Percentiles rank a stretch among this genome's conserved stretches.
phyloP scores from a whole-genome alignment of 306 rosid genomes.

The Begonia masoniana region DNA sequence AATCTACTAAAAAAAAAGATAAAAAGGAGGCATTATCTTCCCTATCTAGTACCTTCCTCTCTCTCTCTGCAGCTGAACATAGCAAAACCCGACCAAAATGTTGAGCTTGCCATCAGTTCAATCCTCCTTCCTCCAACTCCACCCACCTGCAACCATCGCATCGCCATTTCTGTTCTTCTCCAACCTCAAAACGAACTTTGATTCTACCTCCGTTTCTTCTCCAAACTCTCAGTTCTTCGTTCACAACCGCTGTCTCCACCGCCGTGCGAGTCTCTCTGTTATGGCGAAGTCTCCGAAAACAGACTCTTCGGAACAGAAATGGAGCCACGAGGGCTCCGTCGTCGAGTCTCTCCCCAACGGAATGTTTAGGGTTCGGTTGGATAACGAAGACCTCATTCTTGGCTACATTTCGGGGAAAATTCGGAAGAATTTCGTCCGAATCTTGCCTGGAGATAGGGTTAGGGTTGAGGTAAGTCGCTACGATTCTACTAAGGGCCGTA shows the following conservation, averaged over 20 bases:
- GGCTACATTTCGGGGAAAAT: constrained; percentile 46
- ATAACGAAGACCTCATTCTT: constrained; percentile 32
- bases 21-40: constrained; percentile 3
- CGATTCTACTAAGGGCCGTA: constrained; percentile 36
- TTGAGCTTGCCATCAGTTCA: constrained; percentile 5
- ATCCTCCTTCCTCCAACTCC: constrained; percentile 4
- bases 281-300: constrained; percentile 21
- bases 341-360: constrained; percentile 45
- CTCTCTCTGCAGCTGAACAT: not conserved
- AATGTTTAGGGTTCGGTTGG: constrained; percentile 37
- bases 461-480: constrained; percentile 45
- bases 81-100: not conserved
- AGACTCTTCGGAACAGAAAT: constrained; percentile 29
- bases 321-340: constrained; percentile 30
- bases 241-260: constrained; percentile 4
- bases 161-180: not conserved
- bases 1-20: too few species aligned
- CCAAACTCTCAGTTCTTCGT: constrained; percentile 4
- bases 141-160: not conserved
- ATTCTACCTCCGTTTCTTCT: not conserved
- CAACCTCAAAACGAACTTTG: not conserved
- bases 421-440: constrained; percentile 41
- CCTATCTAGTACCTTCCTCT: not conserved
- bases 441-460: constrained; percentile 45
- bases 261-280: not conserved